These are phyloP conservation scores for Theobroma grandiflorum DNA, from an alignment of 441 rosid genomes.

Conservation along the genomic window DNA sequence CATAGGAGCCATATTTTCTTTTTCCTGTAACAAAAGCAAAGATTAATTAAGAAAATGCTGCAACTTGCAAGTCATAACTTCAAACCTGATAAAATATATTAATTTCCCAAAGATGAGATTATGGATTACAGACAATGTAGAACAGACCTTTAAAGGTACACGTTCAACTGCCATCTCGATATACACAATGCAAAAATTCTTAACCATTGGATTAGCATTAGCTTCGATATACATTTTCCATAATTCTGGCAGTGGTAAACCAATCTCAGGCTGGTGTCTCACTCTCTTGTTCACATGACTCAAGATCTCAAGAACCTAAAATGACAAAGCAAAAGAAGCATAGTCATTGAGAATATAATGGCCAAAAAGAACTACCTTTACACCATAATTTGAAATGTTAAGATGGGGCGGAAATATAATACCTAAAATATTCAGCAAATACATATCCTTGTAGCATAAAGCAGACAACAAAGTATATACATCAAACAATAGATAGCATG, in stretches of 20 bases:
- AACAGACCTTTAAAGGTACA: slow-evolving; percentile 63
- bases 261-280: slow-evolving; percentile 81
- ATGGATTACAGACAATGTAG: slow-evolving; percentile 22
- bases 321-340: slow-evolving; percentile 9
- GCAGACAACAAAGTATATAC: background rate
- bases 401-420: background rate
- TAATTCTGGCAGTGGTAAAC: slow-evolving; percentile 71
- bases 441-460: slow-evolving; percentile 9
- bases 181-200: slow-evolving; percentile 86
- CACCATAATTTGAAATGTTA: background rate
- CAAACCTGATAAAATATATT: slow-evolving; percentile 13
- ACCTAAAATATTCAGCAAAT: slow-evolving; percentile 21
- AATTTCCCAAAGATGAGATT: slow-evolving; percentile 19
- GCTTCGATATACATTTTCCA: slow-evolving; percentile 74
- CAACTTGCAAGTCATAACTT: slow-evolving; percentile 12
- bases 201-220: slow-evolving; percentile 76
- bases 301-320: slow-evolving; percentile 92
- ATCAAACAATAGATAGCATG: slow-evolving; percentile 12
- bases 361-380: background rate
- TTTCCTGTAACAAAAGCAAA: slow-evolving; percentile 59
- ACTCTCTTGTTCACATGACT: slow-evolving; percentile 98
- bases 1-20: slow-evolving; percentile 75
- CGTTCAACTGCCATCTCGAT: slow-evolving; percentile 97
- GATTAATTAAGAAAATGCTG: slow-evolving; percentile 22
- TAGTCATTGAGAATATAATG: background rate